A percentile compares a stretch with the other conserved stretches of the same genome.
Evolutionary conservation across 2,329 filamentous ascomycete genomes (phyloP).

Genomic region (Calonectria fujianensis): DNA sequence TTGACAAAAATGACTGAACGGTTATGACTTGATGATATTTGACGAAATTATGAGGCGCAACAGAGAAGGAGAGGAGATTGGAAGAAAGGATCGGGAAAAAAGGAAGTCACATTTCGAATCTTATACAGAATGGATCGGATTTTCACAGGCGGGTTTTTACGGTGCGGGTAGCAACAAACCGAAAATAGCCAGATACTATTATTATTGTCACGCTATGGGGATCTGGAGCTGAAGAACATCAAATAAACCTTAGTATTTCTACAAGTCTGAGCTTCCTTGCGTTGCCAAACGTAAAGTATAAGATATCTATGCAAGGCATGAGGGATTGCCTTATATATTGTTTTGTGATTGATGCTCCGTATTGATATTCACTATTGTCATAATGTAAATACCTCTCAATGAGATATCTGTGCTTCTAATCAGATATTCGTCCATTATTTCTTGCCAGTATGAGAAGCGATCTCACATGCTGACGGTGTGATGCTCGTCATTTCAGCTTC

Average conservation of each 20-base stretch:
- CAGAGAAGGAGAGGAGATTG: constrained; percentile 22
- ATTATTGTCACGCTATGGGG: not conserved
- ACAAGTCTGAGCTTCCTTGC: not conserved
- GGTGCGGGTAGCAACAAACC: not conserved
- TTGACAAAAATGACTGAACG: constrained; percentile 40
- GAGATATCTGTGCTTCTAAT: not conserved
- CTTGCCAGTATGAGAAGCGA: not conserved
- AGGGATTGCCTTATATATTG: too few species aligned
- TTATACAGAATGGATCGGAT: constrained; percentile 32
- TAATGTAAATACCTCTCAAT: too few species aligned
- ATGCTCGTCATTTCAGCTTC: not conserved
- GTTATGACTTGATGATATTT: constrained; percentile 49
- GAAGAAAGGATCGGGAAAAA: constrained; percentile 6
- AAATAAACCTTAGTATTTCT: not conserved
- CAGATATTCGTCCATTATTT: not conserved
- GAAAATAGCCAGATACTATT: constrained; percentile 25
- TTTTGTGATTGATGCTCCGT: too few species aligned
- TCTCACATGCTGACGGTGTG: not conserved
- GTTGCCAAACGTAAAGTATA: not conserved
- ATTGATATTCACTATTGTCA: too few species aligned
- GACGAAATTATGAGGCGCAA: constrained; percentile 50
- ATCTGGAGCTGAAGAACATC: constrained; percentile 12
- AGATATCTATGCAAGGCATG: not conserved
- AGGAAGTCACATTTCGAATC: constrained; percentile 39
- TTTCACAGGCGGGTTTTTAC: constrained; percentile 11